Conservation (phyloP, 192 early-diverging fungal genomes). For the Linnemannia schmuckeri region DNA sequence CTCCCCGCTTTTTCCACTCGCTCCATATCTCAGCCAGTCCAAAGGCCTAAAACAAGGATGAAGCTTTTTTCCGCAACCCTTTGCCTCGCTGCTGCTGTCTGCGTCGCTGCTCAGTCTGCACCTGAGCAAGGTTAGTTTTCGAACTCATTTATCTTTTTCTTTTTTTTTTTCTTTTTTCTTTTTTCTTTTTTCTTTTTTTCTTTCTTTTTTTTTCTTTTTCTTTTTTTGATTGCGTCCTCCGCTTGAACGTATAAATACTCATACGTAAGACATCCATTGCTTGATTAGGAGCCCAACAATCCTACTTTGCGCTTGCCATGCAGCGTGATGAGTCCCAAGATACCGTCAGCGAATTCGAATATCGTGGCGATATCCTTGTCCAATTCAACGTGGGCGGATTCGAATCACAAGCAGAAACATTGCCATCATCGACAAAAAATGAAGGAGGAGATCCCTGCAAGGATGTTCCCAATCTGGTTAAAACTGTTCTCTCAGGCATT, state of each 20-base stretch:
- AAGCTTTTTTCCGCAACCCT: background rate
- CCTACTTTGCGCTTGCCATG: background rate
- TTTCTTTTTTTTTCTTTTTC: background rate
- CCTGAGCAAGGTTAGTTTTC: conserved; percentile 11
- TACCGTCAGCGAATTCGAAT: conserved; percentile 11
- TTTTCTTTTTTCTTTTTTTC: background rate
- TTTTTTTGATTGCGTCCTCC: background rate
- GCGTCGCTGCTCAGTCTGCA: conserved; percentile 3
- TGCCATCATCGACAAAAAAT: background rate
- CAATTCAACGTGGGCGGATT: background rate
- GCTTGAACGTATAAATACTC: background rate
- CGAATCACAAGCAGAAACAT: background rate
- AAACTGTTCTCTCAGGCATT: background rate
- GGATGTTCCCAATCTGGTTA: background rate
- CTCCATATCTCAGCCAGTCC: background rate
- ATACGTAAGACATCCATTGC: too few relatives aligned
- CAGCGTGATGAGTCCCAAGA: conserved; percentile 8
- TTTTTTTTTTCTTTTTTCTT: background rate
- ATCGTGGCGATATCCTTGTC: conserved; percentile 1
- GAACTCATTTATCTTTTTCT: background rate
- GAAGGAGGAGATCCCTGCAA: background rate
- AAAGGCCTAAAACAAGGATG: background rate
- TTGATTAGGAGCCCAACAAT: conserved; percentile 8
- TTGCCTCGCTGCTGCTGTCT: conserved; percentile 5
- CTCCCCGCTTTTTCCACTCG: background rate